Evolutionary conservation across 495 filamentous ascomycete genomes (phyloP).

Genomic region (Parmelia sp.): DNA sequence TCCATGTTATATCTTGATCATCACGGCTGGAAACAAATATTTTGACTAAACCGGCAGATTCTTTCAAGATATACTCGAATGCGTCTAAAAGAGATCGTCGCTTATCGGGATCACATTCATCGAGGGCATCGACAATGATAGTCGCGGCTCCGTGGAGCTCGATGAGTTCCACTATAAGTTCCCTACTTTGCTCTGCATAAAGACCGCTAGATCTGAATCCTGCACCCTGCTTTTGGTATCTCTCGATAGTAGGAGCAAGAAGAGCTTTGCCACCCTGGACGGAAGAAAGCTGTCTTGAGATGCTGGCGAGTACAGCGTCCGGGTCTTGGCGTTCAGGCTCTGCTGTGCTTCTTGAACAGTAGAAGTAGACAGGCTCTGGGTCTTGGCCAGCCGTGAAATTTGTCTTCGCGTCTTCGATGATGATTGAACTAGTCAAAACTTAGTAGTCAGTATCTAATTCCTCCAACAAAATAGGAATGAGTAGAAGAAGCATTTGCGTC

Average conservation of each 20-base stretch:
- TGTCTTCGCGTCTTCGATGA: not conserved
- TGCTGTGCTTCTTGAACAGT: slow-evolving; percentile 31
- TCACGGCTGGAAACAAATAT: slow-evolving; percentile 24
- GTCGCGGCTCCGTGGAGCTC: slow-evolving; percentile 26
- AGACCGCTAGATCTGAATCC: slow-evolving; percentile 21
- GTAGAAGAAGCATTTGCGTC: no score
- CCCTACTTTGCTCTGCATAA: slow-evolving; percentile 18
- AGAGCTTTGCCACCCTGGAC: not conserved
- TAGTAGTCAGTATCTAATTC: no score
- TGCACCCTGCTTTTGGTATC: slow-evolving; percentile 21
- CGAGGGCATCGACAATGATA: slow-evolving; percentile 42
- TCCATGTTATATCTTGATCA: slow-evolving; percentile 31
- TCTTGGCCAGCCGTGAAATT: not conserved
- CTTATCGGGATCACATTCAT: slow-evolving; percentile 35
- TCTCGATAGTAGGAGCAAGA: slow-evolving; percentile 25
- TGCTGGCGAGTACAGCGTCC: slow-evolving; percentile 32
- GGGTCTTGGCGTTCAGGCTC: slow-evolving; percentile 30
- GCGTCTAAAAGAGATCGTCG: not conserved
- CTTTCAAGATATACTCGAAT: not conserved
- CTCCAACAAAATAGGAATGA: no score
- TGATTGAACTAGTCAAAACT: no score
- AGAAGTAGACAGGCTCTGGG: slow-evolving; percentile 29
- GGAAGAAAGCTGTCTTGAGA: slow-evolving; percentile 29
- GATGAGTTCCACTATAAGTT: slow-evolving; percentile 17
- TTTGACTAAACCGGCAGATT: not conserved